Evolutionary conservation across 2,329 filamentous ascomycete species (phyloP).

Genomic region (Endoconidiophora polonica): DNA sequence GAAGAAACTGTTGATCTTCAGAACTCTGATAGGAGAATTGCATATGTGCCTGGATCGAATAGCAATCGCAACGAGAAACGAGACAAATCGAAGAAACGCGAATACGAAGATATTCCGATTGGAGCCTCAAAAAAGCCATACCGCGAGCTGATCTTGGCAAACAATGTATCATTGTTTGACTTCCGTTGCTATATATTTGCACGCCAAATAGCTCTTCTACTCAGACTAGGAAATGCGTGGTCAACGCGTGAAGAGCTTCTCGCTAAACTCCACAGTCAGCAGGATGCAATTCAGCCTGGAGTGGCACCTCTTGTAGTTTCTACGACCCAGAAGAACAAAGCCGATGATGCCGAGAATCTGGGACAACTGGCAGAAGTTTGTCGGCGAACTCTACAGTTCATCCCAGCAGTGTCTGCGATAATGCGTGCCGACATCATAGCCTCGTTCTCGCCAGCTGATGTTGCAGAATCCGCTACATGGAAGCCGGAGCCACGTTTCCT

Average conservation of each 20-base stretch:
- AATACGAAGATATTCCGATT: slow-evolving; percentile 36
- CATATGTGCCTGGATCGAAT: too few relatives aligned
- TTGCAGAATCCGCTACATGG: slow-evolving; percentile 17
- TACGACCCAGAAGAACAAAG: neutral
- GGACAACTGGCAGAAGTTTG: slow-evolving; percentile 74
- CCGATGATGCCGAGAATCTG: slow-evolving; percentile 55
- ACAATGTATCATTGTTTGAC: slow-evolving; percentile 91
- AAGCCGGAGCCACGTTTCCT: slow-evolving; percentile 21
- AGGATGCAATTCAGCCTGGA: slow-evolving; percentile 37
- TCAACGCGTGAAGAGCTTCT: slow-evolving; percentile 46
- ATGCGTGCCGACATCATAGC: slow-evolving; percentile 61
- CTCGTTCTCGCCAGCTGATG: slow-evolving; percentile 33
- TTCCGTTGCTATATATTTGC: slow-evolving; percentile 90
- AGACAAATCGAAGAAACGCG: neutral
- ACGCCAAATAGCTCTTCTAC: slow-evolving; percentile 65
- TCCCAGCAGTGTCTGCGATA: slow-evolving; percentile 61
- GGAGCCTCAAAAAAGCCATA: slow-evolving; percentile 61
- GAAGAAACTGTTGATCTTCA: slow-evolving; percentile 35
- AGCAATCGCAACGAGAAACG: too few relatives aligned
- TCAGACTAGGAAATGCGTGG: slow-evolving; percentile 63
- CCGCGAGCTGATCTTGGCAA: slow-evolving; percentile 78
- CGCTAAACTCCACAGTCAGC: slow-evolving; percentile 44
- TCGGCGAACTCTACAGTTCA: slow-evolving; percentile 65
- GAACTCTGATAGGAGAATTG: slow-evolving; percentile 22
- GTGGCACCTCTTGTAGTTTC: slow-evolving; percentile 28